Percentiles rank a stretch among this genome's conserved stretches.
Evolutionary conservation across 345 rosid genomes (phyloP).

Genomic region (Citrus medica): DNA sequence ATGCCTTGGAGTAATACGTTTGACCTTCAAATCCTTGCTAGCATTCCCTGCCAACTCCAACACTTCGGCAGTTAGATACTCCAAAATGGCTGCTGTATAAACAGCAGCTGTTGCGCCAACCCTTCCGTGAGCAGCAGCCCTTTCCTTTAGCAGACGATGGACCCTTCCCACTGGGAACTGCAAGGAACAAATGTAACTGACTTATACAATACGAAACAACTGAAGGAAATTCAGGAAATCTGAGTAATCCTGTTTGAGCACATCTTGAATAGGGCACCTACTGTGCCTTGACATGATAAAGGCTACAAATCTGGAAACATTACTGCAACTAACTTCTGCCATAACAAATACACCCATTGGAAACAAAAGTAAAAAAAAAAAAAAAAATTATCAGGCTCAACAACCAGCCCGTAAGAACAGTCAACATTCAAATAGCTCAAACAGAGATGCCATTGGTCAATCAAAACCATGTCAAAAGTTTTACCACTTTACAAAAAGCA

Average conservation of each 20-base stretch:
- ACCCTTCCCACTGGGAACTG: conserved; percentile 73
- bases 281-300: not conserved
- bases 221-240: not conserved
- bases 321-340: not conserved
- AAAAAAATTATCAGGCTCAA: not conserved
- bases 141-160: conserved; percentile 56
- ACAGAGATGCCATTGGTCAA: not conserved
- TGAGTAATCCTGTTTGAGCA: not conserved
- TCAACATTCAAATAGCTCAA: not conserved
- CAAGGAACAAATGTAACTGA: not conserved
- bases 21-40: conserved; percentile 71
- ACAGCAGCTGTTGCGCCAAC: conserved; percentile 83
- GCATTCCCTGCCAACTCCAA: conserved; percentile 72
- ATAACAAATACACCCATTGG: too few relatives aligned
- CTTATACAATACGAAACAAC: not conserved
- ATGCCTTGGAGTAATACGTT: conserved; percentile 67
- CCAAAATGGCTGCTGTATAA: conserved; percentile 63
- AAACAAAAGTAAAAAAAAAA: not conserved
- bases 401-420: not conserved
- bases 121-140: conserved; percentile 63
- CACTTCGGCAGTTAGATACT: conserved; percentile 68
- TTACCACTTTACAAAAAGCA: not conserved
- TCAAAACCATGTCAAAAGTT: not conserved
- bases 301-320: not conserved
- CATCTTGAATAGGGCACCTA: not conserved